Conservation (phyloP, 2,329 filamentous ascomycete genomes). For the Aspergillus sojae region DNA sequence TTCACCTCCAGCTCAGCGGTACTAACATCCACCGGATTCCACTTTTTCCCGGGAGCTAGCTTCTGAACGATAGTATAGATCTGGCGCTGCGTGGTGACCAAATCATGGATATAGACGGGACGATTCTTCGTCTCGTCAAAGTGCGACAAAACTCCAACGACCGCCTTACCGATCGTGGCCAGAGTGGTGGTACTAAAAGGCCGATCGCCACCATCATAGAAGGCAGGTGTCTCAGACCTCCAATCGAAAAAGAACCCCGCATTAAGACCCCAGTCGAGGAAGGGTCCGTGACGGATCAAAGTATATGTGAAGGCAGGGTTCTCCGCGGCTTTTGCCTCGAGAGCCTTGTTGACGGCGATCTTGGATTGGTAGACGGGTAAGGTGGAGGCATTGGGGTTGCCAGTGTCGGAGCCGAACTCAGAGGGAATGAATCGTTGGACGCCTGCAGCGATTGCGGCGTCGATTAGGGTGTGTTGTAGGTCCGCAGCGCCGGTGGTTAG, state of each 20-base stretch:
- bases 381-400: background rate
- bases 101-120: conserved; percentile 10
- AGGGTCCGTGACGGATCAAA: background rate
- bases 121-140: conserved; percentile 13
- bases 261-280: conserved; percentile 3
- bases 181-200: conserved; percentile 17
- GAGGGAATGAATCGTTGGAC: conserved; percentile 5
- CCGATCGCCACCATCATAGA: conserved; percentile 13
- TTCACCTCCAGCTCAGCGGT: background rate
- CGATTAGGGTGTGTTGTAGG: background rate
- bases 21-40: background rate
- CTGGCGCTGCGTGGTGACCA: conserved; percentile 13
- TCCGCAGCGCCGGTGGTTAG: background rate
- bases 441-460: background rate
- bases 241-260: background rate
- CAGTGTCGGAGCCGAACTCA: background rate
- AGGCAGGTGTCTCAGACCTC: background rate
- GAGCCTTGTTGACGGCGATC: background rate
- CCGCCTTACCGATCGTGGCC: conserved; percentile 7
- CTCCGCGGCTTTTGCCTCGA: background rate
- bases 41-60: background rate
- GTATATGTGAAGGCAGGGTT: conserved; percentile 3
- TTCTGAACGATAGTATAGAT: conserved; percentile 5
- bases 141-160: background rate
- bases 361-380: background rate